Base-by-base conservation (phyloP, 768 basidiomycete genomes). In the Hemileccinum impolitum region DNA sequence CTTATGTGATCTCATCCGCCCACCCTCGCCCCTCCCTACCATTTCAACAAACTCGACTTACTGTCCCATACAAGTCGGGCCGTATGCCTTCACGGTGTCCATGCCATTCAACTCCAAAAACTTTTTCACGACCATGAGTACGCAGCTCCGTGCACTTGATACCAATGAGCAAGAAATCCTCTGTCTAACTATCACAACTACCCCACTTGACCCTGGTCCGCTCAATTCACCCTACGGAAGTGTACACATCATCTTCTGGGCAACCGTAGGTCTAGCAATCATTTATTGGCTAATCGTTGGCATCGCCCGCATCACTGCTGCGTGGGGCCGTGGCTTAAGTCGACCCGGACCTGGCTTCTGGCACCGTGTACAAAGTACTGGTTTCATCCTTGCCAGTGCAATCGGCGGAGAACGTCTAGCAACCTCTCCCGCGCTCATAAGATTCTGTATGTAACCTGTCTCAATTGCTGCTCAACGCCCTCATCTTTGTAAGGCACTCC, bases 371-470 rank as follows among this genome's bases (percentile, higher is more conserved):
- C 86, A 94, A 61, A 88, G 88, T 68, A 83, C 82, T 8, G 90
- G 94, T 6, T 91, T 91, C 58, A 85, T 97, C 58, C 70, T 95
- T 35, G 89, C 92, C 17, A 94, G 94, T 69, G 92, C 94, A 0
- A 81, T 95, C 57, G 94, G 93, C 47, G 96, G 95, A 6, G 93
- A 94, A 65, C 79, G 89, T 32, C 75, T 98, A 32, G 83, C 91
- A 4, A 80, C 84, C 21, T 87, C 86, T 17, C 90, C 91, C 14
- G 90, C 91, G 0, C 74, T 98, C 45, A 77, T 96, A 71, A 75
- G 94, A 44, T 98, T 94, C 62, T 85, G 93, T 93, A 64, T 62
- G 89, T 74, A 43, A 28, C 52, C 44, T 41, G 21, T 41, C 49
- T 48, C 43, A 34, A 39, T 34, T 44, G 19, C 53, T 31, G 51